Percentiles rank a stretch among this genome's conserved stretches.
phyloP scores from a whole-genome alignment of 1,139 yeast genomes.

The Lodderomyces pseudojiufengensis region DNA sequence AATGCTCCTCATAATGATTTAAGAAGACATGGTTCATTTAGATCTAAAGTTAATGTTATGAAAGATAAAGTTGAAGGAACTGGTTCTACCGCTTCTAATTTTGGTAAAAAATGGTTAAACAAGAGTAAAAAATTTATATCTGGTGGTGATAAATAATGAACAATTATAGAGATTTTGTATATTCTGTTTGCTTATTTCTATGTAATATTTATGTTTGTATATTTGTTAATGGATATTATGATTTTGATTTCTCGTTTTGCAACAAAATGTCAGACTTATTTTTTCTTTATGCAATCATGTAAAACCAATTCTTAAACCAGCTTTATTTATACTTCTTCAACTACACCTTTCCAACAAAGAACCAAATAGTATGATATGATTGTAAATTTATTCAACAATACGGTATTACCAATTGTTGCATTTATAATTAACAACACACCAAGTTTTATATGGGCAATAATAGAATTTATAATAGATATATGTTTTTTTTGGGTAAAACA shows the following conservation, averaged over 20 bases:
- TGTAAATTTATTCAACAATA: slow-evolving; percentile 2
- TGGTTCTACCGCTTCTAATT: slow-evolving; percentile 39
- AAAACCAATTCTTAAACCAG: neutral
- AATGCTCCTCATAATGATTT: slow-evolving; percentile 46
- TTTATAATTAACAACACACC: slow-evolving; percentile 49
- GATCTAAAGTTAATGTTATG: slow-evolving; percentile 42
- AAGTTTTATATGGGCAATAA: slow-evolving; percentile 54
- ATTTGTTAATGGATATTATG: no score
- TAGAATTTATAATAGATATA: slow-evolving; percentile 59
- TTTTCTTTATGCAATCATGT: no score
- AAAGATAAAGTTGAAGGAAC: slow-evolving; percentile 44
- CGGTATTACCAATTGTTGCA: slow-evolving; percentile 10
- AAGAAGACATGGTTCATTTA: slow-evolving; percentile 39
- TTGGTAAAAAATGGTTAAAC: slow-evolving; percentile 42
- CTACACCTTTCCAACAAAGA: no score
- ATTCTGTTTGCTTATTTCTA: no score
- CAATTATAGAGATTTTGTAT: no score
- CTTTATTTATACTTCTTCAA: neutral
- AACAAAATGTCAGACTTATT: no score
- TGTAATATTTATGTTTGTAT: no score
- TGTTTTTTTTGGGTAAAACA: slow-evolving; percentile 55
- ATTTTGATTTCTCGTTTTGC: no score
- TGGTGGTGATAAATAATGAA: slow-evolving; percentile 13
- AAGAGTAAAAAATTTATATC: slow-evolving; percentile 38
- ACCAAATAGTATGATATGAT: no score